A percentile compares a stretch with the other conserved stretches of the same genome.
phyloP scores from a whole-genome alignment of 176 grass and related monocot species.

The Aegilops tauschii region DNA sequence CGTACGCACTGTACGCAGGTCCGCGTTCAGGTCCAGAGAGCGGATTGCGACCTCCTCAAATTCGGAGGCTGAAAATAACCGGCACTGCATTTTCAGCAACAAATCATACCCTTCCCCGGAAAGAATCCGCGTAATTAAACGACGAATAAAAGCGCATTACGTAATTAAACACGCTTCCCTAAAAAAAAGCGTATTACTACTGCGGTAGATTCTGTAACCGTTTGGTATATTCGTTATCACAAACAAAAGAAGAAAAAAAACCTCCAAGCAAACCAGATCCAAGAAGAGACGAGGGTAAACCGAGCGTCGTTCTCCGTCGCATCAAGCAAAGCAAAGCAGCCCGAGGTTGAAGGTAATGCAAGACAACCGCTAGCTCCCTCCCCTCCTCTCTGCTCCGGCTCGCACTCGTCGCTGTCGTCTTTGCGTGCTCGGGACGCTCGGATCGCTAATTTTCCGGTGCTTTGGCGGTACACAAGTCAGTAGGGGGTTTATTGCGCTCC shows the following conservation, averaged over 20 bases:
- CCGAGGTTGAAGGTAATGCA: conserved; percentile 21
- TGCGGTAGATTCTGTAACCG: not conserved
- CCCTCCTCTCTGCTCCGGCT: too few species aligned
- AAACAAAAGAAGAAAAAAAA: not conserved
- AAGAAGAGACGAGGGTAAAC: not conserved
- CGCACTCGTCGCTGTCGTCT: conserved; percentile 12
- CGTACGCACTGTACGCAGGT: too few species aligned
- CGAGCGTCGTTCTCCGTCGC: conserved; percentile 10
- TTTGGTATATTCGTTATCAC: not conserved
- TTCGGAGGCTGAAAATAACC: too few species aligned
- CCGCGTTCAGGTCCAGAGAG: not conserved
- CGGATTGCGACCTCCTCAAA: not conserved
- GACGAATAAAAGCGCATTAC: not conserved
- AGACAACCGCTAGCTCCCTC: too few species aligned
- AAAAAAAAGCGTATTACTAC: not conserved
- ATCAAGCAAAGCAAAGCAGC: conserved; percentile 6
- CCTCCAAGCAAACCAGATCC: not conserved
- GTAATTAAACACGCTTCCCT: too few species aligned
- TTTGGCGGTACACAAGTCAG: not conserved
- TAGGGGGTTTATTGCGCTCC: conserved; percentile 9
- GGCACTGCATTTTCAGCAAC: not conserved
- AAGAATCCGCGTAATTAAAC: not conserved
- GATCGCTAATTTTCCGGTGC: not conserved
- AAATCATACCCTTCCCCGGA: too few species aligned
- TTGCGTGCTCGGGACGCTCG: conserved; percentile 4